Base-by-base conservation (phyloP, 2,329 filamentous ascomycete genomes). In the Metarhizium anisopliae region DNA sequence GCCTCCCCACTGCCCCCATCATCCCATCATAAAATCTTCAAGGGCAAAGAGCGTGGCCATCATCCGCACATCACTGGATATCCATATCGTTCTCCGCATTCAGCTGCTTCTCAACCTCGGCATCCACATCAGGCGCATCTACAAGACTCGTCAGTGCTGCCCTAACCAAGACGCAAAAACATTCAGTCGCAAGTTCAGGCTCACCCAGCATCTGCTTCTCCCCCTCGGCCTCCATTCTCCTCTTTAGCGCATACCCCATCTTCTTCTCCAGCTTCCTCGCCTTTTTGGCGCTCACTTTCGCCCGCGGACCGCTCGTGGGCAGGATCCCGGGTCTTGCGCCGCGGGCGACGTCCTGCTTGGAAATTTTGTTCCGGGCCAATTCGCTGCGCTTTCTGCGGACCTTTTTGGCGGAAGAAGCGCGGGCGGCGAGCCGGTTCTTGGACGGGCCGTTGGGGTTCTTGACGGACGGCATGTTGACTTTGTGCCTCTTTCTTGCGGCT, bases 371-470 rank as follows among this genome's bases (percentile, higher is more conserved):
- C 60, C 70, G 70, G 57, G 66, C 68, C 50, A 67, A 64, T 54
- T 69, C 68, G 42, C 68, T 68, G 54, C 67, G 66, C 69, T 79
- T 74, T 63, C 74, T 73, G 57, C 69, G 67, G 51, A 68, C 64
- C 60, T 78, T 77, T 53, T 72, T 73, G 45, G 70, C 68, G 60
- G 70, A 76, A 54, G 76, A 71, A 20, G 74, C 72, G 58, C 73
- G 72, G 40, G 77, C 76, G 18, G 71, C 72, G 43, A 77, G 68
- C 14, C 79, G 76, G 73, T 81, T 81, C 64, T 76, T 77, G 54
- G 78, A 82, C 10, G 74, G 73, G 50, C 72, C 74, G 74, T 83
- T 83, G 64, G 80, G 80, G 70, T 82, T 84, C 60, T 78, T 78
- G 62, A 81, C 75, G 51, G 79, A 82, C 16, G 77, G 74, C 78